Percentiles rank a stretch among this genome's conserved stretches.
phyloP scores from a whole-genome alignment of 2,329 filamentous ascomycete genomes.

The Blastomyces gilchristii region DNA sequence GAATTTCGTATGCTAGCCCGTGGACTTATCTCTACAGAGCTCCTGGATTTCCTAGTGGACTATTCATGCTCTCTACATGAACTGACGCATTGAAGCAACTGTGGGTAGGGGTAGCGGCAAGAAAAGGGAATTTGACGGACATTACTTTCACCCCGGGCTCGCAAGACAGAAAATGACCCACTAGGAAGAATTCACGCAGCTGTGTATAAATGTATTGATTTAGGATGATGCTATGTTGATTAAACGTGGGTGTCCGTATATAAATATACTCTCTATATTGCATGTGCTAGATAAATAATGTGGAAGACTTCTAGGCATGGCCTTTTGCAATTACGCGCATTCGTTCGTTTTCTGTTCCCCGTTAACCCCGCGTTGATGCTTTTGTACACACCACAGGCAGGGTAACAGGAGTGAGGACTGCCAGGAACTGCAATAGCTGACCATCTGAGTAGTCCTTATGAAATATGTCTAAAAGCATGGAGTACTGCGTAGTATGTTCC shows the following conservation, averaged over 20 bases:
- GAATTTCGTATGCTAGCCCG: no score
- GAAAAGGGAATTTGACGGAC: background rate
- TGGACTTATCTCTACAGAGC: no score
- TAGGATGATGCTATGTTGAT: accelerated
- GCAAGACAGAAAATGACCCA: background rate
- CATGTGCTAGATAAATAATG: no score
- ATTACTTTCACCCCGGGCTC: background rate
- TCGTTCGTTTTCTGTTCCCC: background rate
- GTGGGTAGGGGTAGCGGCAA: background rate
- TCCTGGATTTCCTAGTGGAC: background rate
- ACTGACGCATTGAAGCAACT: background rate
- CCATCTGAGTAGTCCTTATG: background rate
- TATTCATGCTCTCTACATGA: background rate
- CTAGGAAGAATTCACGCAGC: background rate
- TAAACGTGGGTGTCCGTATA: background rate
- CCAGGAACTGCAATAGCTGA: background rate
- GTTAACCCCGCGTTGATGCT: background rate
- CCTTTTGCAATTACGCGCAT: background rate
- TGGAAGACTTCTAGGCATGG: no score
- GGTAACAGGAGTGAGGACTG: background rate
- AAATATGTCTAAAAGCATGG: background rate
- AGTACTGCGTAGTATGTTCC: background rate
- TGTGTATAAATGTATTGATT: background rate
- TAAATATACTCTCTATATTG: no score
- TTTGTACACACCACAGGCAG: background rate